phyloP scores from a whole-genome alignment of 441 rosid species.

The Euphorbia celastroides region DNA sequence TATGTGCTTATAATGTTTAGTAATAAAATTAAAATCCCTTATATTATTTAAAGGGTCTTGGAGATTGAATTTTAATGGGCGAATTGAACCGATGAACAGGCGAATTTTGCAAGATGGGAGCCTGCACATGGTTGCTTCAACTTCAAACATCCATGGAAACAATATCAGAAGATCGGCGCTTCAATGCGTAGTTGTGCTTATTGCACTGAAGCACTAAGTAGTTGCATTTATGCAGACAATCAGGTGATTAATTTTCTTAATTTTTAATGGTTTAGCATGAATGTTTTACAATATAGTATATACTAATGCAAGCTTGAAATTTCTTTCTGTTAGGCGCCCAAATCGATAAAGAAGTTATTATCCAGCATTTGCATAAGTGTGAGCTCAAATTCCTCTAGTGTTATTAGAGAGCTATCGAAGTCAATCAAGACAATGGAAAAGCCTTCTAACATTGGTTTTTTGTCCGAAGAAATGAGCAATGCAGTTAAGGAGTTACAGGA shows the following conservation, averaged over 20 bases:
- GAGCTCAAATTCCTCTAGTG: constrained; percentile 29
- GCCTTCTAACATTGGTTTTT: constrained; percentile 26
- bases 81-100: constrained; percentile 25
- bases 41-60: background rate
- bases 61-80: background rate
- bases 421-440: constrained; percentile 33
- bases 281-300: background rate
- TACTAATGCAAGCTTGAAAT: background rate
- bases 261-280: background rate
- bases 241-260: constrained; percentile 26
- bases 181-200: constrained; percentile 40
- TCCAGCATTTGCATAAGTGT: constrained; percentile 26
- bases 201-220: constrained; percentile 43
- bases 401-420: constrained; percentile 29
- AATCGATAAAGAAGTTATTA: constrained; percentile 30
- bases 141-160: constrained; percentile 50
- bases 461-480: constrained; percentile 32
- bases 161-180: constrained; percentile 49
- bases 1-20: constrained; percentile 15
- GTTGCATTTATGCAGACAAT: constrained; percentile 38
- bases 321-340: constrained; percentile 26
- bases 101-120: constrained; percentile 70
- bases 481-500: constrained; percentile 33
- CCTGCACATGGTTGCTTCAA: constrained; percentile 72
- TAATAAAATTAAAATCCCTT: background rate